Percentiles rank a stretch among this genome's conserved stretches.
Evolutionary conservation across 768 basidiomycete genomes (phyloP).

Genomic region (Galerina sulciceps): DNA sequence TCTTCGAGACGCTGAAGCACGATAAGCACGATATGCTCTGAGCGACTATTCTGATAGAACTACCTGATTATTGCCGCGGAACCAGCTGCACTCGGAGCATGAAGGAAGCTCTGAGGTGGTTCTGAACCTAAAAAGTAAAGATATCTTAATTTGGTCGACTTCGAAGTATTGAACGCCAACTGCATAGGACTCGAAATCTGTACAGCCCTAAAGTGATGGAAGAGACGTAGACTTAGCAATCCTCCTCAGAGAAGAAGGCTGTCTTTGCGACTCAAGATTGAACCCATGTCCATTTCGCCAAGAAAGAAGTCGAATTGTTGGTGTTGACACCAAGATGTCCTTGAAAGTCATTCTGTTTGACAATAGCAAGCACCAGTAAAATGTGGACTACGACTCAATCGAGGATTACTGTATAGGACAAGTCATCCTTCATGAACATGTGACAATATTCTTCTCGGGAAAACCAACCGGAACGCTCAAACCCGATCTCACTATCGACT

Average conservation of each 20-base stretch:
- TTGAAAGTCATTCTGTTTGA: no score
- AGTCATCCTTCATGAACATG: neutral
- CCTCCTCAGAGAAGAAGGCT: neutral
- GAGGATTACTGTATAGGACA: neutral
- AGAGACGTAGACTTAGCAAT: neutral
- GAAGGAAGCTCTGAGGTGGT: neutral
- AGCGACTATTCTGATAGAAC: conserved; percentile 5
- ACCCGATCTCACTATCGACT: neutral
- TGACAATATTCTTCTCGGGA: neutral
- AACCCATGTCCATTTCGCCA: no score
- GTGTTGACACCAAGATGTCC: no score
- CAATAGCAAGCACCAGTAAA: no score
- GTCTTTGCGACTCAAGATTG: neutral
- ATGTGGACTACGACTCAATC: neutral
- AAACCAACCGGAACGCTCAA: neutral
- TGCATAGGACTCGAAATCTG: neutral
- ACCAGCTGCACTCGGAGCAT: neutral
- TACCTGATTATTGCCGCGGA: conserved; percentile 11
- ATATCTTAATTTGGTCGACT: neutral
- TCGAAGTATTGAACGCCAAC: neutral
- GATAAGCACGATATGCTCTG: conserved; percentile 2
- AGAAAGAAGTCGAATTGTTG: no score
- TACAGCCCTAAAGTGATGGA: neutral
- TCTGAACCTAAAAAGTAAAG: conserved; percentile 2
- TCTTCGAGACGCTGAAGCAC: conserved; percentile 5